These are phyloP conservation scores for Pythium diclinum DNA, from an alignment of 352 stramenopile genomes.

Conservation along the genomic window DNA sequence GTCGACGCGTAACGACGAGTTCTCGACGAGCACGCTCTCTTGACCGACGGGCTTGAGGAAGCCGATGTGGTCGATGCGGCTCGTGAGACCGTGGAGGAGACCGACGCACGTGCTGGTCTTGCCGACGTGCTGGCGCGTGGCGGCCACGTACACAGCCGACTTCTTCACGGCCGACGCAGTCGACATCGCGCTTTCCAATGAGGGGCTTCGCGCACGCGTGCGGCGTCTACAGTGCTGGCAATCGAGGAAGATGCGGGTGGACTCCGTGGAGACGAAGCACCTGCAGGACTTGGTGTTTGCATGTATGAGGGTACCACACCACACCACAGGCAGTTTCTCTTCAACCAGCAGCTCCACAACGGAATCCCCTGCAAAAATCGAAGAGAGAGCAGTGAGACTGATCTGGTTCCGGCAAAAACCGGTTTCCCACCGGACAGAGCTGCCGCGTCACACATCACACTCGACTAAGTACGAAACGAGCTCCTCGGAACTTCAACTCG, in stretches of 20 bases:
- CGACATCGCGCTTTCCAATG: slow-evolving; percentile 1
- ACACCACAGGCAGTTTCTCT: slow-evolving; percentile 13
- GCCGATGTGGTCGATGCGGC: slow-evolving; percentile 82
- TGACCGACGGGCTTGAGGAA: slow-evolving; percentile 97
- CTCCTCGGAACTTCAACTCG: not conserved
- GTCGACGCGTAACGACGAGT: slow-evolving; percentile 80
- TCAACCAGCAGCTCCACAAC: slow-evolving; percentile 13
- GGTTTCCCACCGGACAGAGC: not conserved
- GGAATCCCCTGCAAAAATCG: slow-evolving; percentile 13
- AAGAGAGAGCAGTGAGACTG: not conserved
- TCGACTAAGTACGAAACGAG: not conserved
- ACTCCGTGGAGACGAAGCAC: not conserved
- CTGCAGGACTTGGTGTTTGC: not conserved
- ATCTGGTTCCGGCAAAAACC: slow-evolving; percentile 9
- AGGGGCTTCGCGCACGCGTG: not conserved
- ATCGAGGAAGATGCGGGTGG: not conserved
- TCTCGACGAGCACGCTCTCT: slow-evolving; percentile 78
- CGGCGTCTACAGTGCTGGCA: slow-evolving; percentile 2
- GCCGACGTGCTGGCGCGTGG: slow-evolving; percentile 86
- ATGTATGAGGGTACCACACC: not conserved
- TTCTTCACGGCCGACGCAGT: slow-evolving; percentile 28
- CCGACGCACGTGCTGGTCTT: slow-evolving; percentile 94
- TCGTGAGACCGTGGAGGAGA: slow-evolving; percentile 91
- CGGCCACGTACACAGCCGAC: slow-evolving; percentile 78
- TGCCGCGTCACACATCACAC: slow-evolving; percentile 1